Evolutionary conservation across 257 asterid genomes (phyloP).

Genomic region (Solanum sitiens): DNA sequence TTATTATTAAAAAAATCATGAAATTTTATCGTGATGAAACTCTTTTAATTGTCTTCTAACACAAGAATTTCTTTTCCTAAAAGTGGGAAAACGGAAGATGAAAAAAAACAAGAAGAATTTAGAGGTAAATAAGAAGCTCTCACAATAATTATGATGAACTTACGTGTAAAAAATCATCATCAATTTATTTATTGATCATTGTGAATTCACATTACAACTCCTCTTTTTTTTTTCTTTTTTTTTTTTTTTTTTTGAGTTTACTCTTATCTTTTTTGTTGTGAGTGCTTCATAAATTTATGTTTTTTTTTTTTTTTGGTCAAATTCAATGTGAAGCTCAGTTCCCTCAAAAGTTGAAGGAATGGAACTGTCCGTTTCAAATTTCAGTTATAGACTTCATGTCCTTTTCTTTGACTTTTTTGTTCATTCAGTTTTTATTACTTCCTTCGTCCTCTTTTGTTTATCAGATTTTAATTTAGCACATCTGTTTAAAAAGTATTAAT

Average conservation of each 20-base stretch:
- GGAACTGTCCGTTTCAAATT: background rate
- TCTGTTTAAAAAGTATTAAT: too few relatives aligned
- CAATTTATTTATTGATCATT: background rate
- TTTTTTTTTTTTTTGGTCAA: background rate
- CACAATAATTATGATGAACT: background rate
- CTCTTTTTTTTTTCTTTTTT: background rate
- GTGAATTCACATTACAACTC: background rate
- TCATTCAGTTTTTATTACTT: too few relatives aligned
- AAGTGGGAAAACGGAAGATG: background rate
- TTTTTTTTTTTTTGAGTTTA: background rate
- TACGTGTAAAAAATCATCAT: background rate
- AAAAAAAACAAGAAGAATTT: background rate
- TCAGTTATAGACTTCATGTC: background rate
- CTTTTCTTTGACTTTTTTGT: background rate
- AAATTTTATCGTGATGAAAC: background rate
- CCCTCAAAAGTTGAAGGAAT: background rate
- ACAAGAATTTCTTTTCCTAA: background rate
- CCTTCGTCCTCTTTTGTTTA: rapidly evolving
- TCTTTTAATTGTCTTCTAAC: background rate
- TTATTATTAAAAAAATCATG: background rate
- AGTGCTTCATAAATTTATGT: background rate
- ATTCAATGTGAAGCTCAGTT: background rate
- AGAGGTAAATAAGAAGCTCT: background rate
- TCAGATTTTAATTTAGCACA: too few relatives aligned
- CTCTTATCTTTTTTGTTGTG: background rate